Evolutionary conservation across 495 filamentous ascomycete genomes (phyloP).

Genomic region (Talaromyces nanjingensis): DNA sequence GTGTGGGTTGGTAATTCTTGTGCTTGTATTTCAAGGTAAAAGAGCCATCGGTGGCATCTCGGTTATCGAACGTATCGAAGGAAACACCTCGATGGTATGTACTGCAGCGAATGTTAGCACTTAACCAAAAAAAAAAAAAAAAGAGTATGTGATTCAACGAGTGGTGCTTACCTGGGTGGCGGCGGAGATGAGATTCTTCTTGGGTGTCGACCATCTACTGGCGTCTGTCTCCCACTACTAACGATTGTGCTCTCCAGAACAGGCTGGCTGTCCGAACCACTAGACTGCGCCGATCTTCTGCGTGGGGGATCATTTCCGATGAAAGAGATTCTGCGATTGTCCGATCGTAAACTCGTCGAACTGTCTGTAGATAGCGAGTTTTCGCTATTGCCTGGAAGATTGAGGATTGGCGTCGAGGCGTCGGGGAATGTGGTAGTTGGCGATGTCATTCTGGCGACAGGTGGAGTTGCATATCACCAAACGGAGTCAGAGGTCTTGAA

Average conservation of each 20-base stretch:
- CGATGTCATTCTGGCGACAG: constrained; percentile 18
- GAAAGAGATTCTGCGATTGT: constrained; percentile 18
- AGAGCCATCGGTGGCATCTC: constrained; percentile 70
- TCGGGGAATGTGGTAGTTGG: constrained; percentile 26
- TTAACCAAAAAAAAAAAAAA: not conserved
- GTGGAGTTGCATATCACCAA: not conserved
- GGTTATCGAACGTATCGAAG: constrained; percentile 90
- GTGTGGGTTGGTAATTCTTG: constrained; percentile 77
- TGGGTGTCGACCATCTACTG: constrained; percentile 1
- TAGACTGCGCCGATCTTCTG: constrained; percentile 39
- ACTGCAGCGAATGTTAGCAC: constrained; percentile 16
- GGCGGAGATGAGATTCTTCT: constrained; percentile 21
- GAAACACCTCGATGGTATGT: constrained; percentile 59
- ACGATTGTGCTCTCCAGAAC: constrained; percentile 21
- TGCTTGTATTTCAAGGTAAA: constrained; percentile 85
- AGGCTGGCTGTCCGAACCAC: constrained; percentile 23
- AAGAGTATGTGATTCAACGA: not conserved
- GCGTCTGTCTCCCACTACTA: constrained; percentile 22
- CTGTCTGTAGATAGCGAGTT: constrained; percentile 8
- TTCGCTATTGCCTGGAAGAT: constrained; percentile 31
- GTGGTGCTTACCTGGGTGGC: constrained; percentile 19
- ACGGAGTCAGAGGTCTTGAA: not conserved
- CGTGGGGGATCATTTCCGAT: constrained; percentile 20
- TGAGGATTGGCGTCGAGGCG: constrained; percentile 49
- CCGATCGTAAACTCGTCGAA: constrained; percentile 11